phyloP scores from a whole-genome alignment of 768 basidiomycete genomes.

The Rhizopogon rudus region DNA sequence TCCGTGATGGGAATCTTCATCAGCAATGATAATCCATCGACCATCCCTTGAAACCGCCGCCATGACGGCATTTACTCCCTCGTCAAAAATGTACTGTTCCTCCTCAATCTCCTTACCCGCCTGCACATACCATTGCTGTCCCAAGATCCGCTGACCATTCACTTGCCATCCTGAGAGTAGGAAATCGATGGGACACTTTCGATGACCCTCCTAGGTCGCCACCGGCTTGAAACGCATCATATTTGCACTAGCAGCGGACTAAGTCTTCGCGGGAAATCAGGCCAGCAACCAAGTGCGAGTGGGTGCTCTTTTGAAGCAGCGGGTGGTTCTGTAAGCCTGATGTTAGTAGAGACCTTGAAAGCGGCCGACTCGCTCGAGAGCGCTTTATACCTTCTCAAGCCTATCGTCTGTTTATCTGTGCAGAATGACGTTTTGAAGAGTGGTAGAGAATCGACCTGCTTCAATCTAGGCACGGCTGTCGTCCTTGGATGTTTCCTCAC shows the following conservation, averaged over 20 bases:
- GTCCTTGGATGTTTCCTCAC: neutral
- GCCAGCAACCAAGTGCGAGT: no score
- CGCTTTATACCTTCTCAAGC: no score
- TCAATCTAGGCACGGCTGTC: no score
- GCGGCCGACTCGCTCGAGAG: neutral
- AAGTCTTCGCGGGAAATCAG: neutral
- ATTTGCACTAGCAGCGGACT: no score
- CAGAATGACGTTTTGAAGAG: neutral
- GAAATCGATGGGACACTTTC: neutral
- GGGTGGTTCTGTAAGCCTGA: neutral
- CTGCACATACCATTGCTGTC: neutral
- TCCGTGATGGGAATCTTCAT: neutral
- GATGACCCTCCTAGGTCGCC: neutral
- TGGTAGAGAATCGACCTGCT: no score
- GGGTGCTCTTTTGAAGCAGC: neutral
- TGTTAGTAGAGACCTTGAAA: no score
- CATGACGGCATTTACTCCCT: neutral
- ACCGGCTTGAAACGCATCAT: neutral
- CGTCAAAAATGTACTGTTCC: neutral
- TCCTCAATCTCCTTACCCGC: neutral
- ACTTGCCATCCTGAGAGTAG: neutral
- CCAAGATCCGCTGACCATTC: neutral
- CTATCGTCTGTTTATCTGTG: neutral
- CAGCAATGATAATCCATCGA: neutral
- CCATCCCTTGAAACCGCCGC: neutral